phyloP scores from a whole-genome alignment of 768 basidiomycete genomes.

The Boletus subcaerulescens region DNA sequence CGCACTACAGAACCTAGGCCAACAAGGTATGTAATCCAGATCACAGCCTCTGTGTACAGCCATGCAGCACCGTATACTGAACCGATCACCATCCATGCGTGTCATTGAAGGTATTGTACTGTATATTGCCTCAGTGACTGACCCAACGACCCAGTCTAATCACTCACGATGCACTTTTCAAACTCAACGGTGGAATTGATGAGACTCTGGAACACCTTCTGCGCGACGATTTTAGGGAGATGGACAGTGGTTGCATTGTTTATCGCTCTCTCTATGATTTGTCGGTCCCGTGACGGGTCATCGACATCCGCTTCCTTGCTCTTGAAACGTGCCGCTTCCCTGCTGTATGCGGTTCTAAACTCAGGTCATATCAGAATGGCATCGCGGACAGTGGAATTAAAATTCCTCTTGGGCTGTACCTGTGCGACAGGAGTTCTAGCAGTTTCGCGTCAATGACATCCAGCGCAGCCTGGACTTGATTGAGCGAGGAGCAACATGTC shows the following conservation, averaged over 20 bases:
- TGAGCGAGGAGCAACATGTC: constrained; percentile 25
- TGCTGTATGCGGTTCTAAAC: constrained; percentile 19
- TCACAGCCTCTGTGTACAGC: too few species aligned
- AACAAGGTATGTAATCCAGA: too few species aligned
- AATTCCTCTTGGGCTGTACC: neutral
- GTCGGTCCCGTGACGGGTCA: constrained; percentile 10
- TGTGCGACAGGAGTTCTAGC: constrained; percentile 18
- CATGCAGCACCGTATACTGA: too few species aligned
- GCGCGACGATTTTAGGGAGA: constrained; percentile 23
- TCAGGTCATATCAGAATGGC: neutral
- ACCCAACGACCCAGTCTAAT: neutral
- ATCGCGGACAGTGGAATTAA: neutral
- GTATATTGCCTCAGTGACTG: neutral
- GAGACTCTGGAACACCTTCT: constrained; percentile 17
- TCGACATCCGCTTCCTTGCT: constrained; percentile 10
- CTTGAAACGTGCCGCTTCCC: constrained; percentile 28
- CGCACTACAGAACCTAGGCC: too few species aligned
- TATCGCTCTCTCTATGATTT: constrained; percentile 21
- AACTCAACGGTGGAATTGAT: constrained; percentile 22
- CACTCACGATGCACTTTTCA: constrained; percentile 24
- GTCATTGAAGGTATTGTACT: constrained; percentile 12
- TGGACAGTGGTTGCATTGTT: constrained; percentile 15
- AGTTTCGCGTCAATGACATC: constrained; percentile 19
- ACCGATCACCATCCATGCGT: neutral
- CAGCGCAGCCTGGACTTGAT: constrained; percentile 15